Percentiles rank a stretch among this genome's conserved stretches.
Conservation (phyloP, 495 filamentous ascomycete species). For the Eremomyces bilateralis region DNA sequence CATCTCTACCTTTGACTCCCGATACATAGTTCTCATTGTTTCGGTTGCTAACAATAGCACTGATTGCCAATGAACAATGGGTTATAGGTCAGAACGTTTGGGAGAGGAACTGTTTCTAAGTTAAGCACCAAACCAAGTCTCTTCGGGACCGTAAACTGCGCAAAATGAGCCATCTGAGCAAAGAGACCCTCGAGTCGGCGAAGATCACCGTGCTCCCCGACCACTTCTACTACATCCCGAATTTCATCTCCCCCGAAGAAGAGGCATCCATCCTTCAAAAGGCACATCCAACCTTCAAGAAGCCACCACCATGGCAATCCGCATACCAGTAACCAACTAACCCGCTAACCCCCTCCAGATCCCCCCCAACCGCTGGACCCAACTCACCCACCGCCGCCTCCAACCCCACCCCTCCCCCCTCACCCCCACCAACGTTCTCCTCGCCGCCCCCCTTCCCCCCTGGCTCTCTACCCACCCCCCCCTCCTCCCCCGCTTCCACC, state of each 20-base stretch:
- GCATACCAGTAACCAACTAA: background rate
- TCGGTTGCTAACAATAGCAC: too few relatives aligned
- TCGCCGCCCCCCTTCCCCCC: conserved; percentile 47
- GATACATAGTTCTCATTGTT: too few relatives aligned
- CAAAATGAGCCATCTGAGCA: too few relatives aligned
- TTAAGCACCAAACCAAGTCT: too few relatives aligned
- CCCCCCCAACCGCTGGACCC: conserved; percentile 44
- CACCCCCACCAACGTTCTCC: conserved; percentile 45
- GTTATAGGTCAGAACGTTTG: too few relatives aligned
- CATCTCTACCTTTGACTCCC: too few relatives aligned
- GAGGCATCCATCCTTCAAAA: conserved; percentile 50
- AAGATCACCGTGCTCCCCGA: too few relatives aligned
- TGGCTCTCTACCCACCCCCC: conserved; percentile 45
- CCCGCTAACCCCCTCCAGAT: conserved; percentile 9
- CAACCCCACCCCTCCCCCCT: conserved; percentile 79
- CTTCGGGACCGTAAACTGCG: too few relatives aligned
- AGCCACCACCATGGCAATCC: conserved; percentile 13
- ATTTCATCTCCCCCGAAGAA: conserved; percentile 65
- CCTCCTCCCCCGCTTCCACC: conserved; percentile 42
- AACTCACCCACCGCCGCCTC: conserved; percentile 64
- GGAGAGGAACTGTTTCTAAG: too few relatives aligned
- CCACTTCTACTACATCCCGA: conserved; percentile 59
- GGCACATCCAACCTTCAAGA: conserved; percentile 23
- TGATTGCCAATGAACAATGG: too few relatives aligned
- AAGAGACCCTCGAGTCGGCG: too few relatives aligned